A percentile compares a stretch with the other conserved stretches of the same genome.
Evolutionary conservation across 306 rosid species (phyloP).

Genomic region (Trifolium fragiferum): DNA sequence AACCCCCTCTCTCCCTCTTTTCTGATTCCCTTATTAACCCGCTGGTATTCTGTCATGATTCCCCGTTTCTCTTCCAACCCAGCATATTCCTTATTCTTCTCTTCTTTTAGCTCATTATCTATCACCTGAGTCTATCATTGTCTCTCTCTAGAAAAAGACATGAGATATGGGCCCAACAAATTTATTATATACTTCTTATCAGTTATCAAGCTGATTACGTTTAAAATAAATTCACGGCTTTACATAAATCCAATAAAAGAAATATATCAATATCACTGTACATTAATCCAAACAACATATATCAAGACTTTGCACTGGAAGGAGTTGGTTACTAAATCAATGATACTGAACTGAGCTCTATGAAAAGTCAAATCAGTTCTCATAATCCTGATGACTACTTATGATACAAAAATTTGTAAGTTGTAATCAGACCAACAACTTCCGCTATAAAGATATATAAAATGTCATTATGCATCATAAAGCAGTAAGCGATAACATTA

Average conservation of each 20-base stretch:
- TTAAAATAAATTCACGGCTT: background rate
- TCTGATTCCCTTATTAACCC: background rate
- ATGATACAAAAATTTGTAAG: constrained; percentile 20
- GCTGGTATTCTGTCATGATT: background rate
- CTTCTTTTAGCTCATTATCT: background rate
- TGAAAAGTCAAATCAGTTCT: constrained; percentile 18
- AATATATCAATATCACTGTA: background rate
- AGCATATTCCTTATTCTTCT: background rate
- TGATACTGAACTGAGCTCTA: constrained; percentile 8
- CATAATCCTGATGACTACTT: constrained; percentile 5
- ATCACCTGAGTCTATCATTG: background rate
- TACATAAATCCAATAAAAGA: constrained; percentile 8
- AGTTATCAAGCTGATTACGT: constrained; percentile 19
- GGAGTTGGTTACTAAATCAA: background rate
- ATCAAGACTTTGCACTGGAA: background rate
- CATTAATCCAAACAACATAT: constrained; percentile 15
- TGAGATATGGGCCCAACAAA: background rate
- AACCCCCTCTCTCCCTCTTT: background rate
- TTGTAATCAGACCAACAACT: constrained; percentile 9
- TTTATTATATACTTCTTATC: background rate
- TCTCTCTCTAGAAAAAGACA: background rate
- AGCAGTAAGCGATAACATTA: constrained; percentile 32
- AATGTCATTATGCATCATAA: constrained; percentile 20
- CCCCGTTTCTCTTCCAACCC: background rate
- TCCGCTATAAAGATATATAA: constrained; percentile 4